phyloP scores from a whole-genome alignment of 1,139 yeast genomes.

The Kodamaea derodonti region DNA sequence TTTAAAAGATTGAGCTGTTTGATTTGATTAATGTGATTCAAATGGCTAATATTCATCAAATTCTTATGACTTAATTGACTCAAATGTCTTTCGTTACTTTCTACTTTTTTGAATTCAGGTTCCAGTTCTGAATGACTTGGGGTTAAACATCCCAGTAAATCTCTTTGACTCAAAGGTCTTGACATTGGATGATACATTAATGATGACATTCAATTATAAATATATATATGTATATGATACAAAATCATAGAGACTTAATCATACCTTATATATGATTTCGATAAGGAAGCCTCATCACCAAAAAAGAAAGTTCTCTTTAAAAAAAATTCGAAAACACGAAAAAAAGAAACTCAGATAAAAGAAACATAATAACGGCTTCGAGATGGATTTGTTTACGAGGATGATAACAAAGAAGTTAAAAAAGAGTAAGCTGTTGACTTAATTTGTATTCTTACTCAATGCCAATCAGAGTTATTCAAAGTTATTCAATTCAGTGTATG shows the following conservation, averaged over 20 bases:
- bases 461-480: no score
- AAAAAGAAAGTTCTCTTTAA: conserved; percentile 1
- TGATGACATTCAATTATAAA: conserved; percentile 7
- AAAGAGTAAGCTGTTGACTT: no score
- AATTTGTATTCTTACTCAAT: no score
- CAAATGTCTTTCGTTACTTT: neutral
- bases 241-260: conserved; percentile 14
- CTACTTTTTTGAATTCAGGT: conserved; percentile 8
- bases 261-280: neutral
- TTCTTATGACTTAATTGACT: conserved; percentile 1
- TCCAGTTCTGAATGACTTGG: conserved; percentile 20
- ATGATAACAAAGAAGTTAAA: conserved; percentile 2
- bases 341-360: conserved; percentile 1
- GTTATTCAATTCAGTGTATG: no score
- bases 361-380: neutral
- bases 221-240: conserved; percentile 23
- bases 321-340: conserved; percentile 1
- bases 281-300: neutral
- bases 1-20: neutral
- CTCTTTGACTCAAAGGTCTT: conserved; percentile 26
- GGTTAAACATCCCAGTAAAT: conserved; percentile 36
- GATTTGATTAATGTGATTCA: neutral
- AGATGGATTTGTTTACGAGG: neutral
- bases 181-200: conserved; percentile 33
- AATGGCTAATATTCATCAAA: no score